Conservation (phyloP, 1,284 basidiomycete genomes). For the Athelia psychrophila region DNA sequence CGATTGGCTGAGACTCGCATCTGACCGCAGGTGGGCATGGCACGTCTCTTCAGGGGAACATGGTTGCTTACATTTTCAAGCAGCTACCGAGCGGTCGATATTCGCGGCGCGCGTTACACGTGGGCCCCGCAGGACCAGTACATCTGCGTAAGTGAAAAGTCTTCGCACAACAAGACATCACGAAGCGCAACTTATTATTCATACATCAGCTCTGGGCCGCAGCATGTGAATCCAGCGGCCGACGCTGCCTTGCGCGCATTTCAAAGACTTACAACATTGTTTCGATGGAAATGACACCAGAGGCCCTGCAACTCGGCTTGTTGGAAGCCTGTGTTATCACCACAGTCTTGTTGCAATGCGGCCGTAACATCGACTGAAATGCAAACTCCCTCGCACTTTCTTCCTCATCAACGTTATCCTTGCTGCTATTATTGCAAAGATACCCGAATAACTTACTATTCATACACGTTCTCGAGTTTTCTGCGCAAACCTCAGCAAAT, state of each 20-base stretch:
- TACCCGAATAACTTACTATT: too few relatives aligned
- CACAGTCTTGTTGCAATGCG: slow-evolving; percentile 43
- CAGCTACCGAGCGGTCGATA: slow-evolving; percentile 40
- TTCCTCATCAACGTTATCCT: too few relatives aligned
- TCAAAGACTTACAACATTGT: slow-evolving; percentile 34
- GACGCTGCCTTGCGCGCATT: slow-evolving; percentile 37
- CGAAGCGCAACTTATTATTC: slow-evolving; percentile 29
- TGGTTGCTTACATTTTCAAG: background rate
- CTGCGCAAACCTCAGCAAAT: too few relatives aligned
- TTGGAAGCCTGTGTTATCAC: slow-evolving; percentile 44
- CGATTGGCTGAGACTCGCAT: slow-evolving; percentile 54
- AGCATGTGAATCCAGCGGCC: slow-evolving; percentile 19
- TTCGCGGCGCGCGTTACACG: slow-evolving; percentile 35
- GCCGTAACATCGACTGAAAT: slow-evolving; percentile 44
- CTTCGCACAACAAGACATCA: slow-evolving; percentile 3
- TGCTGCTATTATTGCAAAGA: too few relatives aligned
- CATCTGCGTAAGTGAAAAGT: slow-evolving; percentile 42
- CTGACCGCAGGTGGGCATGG: slow-evolving; percentile 46
- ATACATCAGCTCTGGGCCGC: slow-evolving; percentile 25
- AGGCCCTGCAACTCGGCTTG: slow-evolving; percentile 43
- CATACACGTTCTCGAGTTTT: too few relatives aligned
- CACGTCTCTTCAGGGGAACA: background rate
- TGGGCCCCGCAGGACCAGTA: slow-evolving; percentile 41
- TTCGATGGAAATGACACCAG: slow-evolving; percentile 40
- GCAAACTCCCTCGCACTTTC: background rate